These are phyloP conservation scores for Bretschneidera sinensis DNA, from an alignment of 345 rosid species.

Conservation along the genomic window DNA sequence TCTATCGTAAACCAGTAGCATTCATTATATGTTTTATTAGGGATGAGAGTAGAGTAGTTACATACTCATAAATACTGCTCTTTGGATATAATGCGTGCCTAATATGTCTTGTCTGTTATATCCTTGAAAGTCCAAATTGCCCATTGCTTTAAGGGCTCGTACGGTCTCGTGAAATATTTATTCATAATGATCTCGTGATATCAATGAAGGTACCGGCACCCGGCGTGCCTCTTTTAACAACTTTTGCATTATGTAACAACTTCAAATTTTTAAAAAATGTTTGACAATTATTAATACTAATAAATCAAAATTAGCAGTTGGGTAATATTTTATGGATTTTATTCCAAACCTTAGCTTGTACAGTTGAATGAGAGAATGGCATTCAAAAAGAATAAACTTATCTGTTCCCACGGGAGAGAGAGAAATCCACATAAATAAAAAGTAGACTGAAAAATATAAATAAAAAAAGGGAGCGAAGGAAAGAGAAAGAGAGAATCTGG, in stretches of 20 bases:
- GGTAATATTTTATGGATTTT: not conserved
- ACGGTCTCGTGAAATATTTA: conserved; percentile 25
- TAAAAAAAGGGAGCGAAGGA: not conserved
- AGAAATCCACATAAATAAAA: not conserved
- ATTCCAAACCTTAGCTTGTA: conserved; percentile 1
- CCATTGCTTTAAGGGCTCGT: no score
- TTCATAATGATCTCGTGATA: conserved; percentile 28
- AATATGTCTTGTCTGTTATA: no score
- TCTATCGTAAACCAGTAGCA: no score
- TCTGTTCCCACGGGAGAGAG: not conserved
- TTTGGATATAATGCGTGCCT: no score
- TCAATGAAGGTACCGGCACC: no score
- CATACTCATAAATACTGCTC: no score
- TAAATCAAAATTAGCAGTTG: not conserved
- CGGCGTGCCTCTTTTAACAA: not conserved
- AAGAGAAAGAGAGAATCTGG: conserved; percentile 36
- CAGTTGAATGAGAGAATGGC: conserved; percentile 11
- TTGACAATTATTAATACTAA: not conserved
- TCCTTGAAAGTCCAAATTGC: no score
- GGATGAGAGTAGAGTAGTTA: no score
- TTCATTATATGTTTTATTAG: no score
- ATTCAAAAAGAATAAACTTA: conserved; percentile 18
- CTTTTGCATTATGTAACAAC: conserved; percentile 4
- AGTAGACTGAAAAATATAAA: not conserved
- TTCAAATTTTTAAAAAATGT: not conserved